These are phyloP conservation scores for Musa beccarii DNA, from an alignment of 176 grass and related monocot genomes.

Conservation along the genomic window DNA sequence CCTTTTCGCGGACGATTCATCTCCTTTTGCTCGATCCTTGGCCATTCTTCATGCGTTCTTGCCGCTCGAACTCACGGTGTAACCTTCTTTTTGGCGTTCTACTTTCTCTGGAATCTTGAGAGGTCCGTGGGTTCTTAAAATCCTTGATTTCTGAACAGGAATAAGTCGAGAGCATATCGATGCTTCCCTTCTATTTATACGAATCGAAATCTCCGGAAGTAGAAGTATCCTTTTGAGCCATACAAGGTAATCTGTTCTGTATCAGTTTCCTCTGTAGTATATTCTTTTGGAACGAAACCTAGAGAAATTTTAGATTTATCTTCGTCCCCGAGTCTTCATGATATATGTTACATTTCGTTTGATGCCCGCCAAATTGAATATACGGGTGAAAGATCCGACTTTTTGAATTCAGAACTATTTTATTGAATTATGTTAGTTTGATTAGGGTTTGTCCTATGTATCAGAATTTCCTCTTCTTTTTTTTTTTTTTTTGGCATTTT, in stretches of 20 bases:
- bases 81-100: not conserved
- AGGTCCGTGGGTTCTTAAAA: too few species aligned
- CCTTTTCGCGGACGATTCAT: not conserved
- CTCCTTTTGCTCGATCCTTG: too few species aligned
- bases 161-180: not conserved
- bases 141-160: not conserved
- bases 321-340: not conserved
- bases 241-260: not conserved
- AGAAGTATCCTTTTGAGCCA: not conserved
- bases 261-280: not conserved
- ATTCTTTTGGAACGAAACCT: too few species aligned
- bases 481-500: too few species aligned
- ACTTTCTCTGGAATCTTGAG: not conserved
- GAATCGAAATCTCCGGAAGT: not conserved
- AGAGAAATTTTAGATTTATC: not conserved
- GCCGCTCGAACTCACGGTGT: not conserved
- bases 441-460: too few species aligned
- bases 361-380: not conserved
- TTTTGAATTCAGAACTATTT: too few species aligned
- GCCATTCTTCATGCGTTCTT: not conserved
- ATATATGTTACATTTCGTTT: not conserved
- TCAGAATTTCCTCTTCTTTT: too few species aligned
- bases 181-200: not conserved
- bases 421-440: too few species aligned
- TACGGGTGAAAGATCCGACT: too few species aligned